Base-by-base conservation (phyloP, 2,329 filamentous ascomycete genomes). In the Trichoderma atrobrunneum region DNA sequence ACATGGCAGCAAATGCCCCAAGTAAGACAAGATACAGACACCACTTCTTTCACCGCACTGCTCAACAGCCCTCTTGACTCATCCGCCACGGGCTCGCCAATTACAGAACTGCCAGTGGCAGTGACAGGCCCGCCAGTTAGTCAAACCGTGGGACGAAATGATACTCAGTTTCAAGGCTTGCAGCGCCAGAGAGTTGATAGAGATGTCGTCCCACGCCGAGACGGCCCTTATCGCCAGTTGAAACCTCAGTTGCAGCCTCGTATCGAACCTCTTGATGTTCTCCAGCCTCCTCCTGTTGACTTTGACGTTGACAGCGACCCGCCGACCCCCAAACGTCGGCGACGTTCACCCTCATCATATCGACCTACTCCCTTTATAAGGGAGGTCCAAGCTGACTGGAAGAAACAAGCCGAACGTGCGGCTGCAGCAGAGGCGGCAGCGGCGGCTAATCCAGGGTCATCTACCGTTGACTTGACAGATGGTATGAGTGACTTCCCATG, bases 401-500 rank as follows among this genome's bases (percentile, higher is more conserved):
- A 82, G 65, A 82, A 84, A 72, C 83, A 89, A 72, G 83, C 81
- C 75, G 75, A 77, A 56, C 71, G 39, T 69, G 77, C 68, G 12
- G 73, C 74, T 12, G 66, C 65, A 5, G 56, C 74, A 16, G 66
- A 39, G 10, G 56, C 39, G 5, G 66, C 56, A 7, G 56, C n/a
- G n/a, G 57, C 57, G 24, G 57, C 28, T 16, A 62, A 70, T 28
- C 77, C 77, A 8, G 78, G 80, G 34, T 77, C 82, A 8, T 82
- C 84, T 73, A 88, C 85, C 1, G 87, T 90, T n/a, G 88, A 92
- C 76, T 80, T 91, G 70, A 90, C 89, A 18, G 84, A 84, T 72
- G 84, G 87, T 85, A 81, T 43, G 36, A 65, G 62, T 30, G 10
- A 10, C 30, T 32, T 68, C 28, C 39, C 12, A 32, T 48, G 78